These are phyloP conservation scores for Lachnellula hyalina DNA, from an alignment of 2,329 filamentous ascomycete genomes.

Conservation along the genomic window DNA sequence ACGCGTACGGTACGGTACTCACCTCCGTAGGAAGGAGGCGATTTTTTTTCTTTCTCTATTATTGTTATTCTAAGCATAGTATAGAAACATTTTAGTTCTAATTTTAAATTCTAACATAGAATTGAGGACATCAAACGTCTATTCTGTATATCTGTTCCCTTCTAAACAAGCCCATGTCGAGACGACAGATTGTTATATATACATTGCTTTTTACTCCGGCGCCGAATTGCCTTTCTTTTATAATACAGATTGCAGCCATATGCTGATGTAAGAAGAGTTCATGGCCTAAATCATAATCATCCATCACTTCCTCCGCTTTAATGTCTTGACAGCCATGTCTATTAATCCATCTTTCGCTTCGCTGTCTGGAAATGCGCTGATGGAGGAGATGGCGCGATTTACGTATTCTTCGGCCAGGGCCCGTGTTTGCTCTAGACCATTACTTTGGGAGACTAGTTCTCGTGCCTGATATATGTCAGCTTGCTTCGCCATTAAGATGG, in stretches of 20 bases:
- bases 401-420: conserved; percentile 87
- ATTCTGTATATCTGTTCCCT: conserved; percentile 9
- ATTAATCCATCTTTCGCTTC: conserved; percentile 88
- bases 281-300: conserved; percentile 3
- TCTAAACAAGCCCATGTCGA: neutral
- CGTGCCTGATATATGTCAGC: conserved; percentile 61
- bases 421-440: conserved; percentile 88
- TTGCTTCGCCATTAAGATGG: neutral
- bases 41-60: too few species aligned
- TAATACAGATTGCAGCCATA: conserved; percentile 16
- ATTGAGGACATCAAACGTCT: too few species aligned
- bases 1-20: too few species aligned
- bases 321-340: conserved; percentile 90
- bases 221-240: neutral
- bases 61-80: too few species aligned
- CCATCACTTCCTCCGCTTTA: conserved; percentile 75
- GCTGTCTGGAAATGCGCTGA: conserved; percentile 81
- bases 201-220: too few species aligned
- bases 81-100: too few species aligned
- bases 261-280: conserved; percentile 13
- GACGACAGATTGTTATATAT: too few species aligned
- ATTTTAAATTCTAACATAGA: too few species aligned
- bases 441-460: conserved; percentile 73
- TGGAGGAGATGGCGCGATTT: conserved; percentile 80
- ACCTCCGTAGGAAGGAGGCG: too few species aligned